phyloP scores from a whole-genome alignment of 2,329 filamentous ascomycete genomes.

The Tothia fuscella region DNA sequence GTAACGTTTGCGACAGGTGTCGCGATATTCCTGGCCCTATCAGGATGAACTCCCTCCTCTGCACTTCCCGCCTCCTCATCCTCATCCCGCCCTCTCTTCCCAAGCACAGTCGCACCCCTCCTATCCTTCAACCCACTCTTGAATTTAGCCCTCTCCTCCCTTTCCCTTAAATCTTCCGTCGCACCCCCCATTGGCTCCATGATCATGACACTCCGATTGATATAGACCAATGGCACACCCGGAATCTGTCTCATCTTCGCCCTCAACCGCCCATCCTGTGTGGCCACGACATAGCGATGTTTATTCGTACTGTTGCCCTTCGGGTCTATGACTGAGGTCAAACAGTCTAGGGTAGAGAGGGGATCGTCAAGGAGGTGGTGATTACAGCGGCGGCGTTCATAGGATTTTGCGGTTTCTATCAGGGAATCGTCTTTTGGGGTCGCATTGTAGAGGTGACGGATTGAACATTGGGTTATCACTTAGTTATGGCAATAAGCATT shows the following conservation, averaged over 20 bases:
- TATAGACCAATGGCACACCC: conserved; percentile 67
- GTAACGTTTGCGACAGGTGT: no score
- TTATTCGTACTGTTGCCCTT: conserved; percentile 62
- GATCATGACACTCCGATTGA: conserved; percentile 67
- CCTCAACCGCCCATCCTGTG: conserved; percentile 55
- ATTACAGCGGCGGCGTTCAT: conserved; percentile 65
- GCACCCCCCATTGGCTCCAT: conserved; percentile 64
- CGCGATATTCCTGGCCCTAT: conserved; percentile 12
- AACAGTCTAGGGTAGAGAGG: conserved; percentile 56
- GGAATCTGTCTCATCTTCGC: conserved; percentile 52
- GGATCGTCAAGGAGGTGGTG: conserved; percentile 66
- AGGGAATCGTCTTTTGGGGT: conserved; percentile 42
- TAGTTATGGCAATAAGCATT: not conserved
- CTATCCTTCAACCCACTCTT: conserved; percentile 47
- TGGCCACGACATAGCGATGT: conserved; percentile 67
- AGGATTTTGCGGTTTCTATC: conserved; percentile 62
- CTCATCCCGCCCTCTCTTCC: conserved; percentile 31
- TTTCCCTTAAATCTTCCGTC: conserved; percentile 50
- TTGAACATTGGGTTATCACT: conserved; percentile 75
- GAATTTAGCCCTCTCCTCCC: conserved; percentile 65
- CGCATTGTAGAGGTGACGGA: conserved; percentile 61
- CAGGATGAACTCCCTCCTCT: conserved; percentile 20
- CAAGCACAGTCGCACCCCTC: conserved; percentile 15
- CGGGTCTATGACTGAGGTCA: conserved; percentile 65
- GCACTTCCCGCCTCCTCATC: conserved; percentile 39